Evolutionary conservation across 2,329 filamentous ascomycete species (phyloP), one percentile per base, ranked within the genome.

Genomic region (Cladosporium sphaerospermum): DNA sequence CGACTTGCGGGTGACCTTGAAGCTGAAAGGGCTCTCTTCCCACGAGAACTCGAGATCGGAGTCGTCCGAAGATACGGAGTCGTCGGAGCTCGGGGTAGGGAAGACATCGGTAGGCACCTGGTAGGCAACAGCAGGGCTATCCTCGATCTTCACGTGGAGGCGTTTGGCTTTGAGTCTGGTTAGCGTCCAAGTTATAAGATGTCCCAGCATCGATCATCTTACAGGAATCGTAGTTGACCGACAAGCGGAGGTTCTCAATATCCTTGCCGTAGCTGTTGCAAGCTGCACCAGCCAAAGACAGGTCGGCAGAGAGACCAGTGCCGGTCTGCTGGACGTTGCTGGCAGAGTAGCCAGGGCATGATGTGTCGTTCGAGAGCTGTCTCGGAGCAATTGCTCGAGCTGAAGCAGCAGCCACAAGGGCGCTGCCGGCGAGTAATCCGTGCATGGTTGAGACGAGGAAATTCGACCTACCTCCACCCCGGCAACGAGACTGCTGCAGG

Each of bases 191-290:
- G 36, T 8, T 6, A 9, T 9, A n/a, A 4, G n/a, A 5, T 44
- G 4, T 9, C 1, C 23, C 23, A n/a, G 9, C 19, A 33, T 34
- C 9, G 6, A 4, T 9, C 10, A 53, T 60, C 69, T 60, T 64
- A 84, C 81, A 72, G 31, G 77, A 79, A 62, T 86, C 77, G 62
- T 84, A 84, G 57, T 82, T 78, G 13, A 85, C 82, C 7, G 75
- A 67, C 52, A 86, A 70, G 55, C 74, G 44, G 32, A 59, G 43
- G 36, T 56, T 56, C 19, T 36, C 42, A n/a, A 59, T 52, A 43
- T 59, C 57, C n/a, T 51, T 54, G 51, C 57, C 57, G 33, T 59
- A 59, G 31, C 42, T 51, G 32, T 59, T 57, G 55, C 57, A 59
- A n/a, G 53, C 23, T 23, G 44, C n/a, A 31, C 57, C 57, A 28